phyloP scores from a whole-genome alignment of 2,329 filamentous ascomycete genomes.

The Pseudonectria buxi region DNA sequence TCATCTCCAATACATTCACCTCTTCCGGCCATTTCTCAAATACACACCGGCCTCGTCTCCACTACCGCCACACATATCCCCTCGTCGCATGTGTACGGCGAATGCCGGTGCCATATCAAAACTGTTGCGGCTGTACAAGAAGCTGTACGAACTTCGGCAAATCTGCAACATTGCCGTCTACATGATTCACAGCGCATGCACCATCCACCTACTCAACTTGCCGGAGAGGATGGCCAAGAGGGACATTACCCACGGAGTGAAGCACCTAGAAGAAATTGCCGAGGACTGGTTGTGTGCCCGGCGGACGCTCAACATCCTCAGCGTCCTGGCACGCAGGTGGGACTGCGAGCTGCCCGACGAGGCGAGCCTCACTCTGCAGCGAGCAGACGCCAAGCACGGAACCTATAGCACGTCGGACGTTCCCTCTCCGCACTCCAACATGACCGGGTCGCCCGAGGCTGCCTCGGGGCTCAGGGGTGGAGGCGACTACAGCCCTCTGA shows the following conservation, averaged over 20 bases:
- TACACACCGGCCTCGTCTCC: conserved; percentile 78
- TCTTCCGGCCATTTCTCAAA: conserved; percentile 91
- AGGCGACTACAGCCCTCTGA: conserved; percentile 30
- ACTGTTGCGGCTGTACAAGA: conserved; percentile 88
- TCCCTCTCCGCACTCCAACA: conserved; percentile 43
- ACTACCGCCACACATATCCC: conserved; percentile 79
- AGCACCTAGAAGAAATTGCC: conserved; percentile 89
- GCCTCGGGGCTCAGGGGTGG: conserved; percentile 14
- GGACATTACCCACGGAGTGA: conserved; percentile 85
- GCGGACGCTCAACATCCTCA: conserved; percentile 77
- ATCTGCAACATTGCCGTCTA: conserved; percentile 97
- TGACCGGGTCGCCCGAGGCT: conserved; percentile 25
- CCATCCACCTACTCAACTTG: conserved; percentile 86
- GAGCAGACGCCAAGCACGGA: conserved; percentile 75
- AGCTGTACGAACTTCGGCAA: conserved; percentile 81
- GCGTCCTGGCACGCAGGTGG: conserved; percentile 83
- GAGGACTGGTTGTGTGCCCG: conserved; percentile 90
- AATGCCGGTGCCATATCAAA: conserved; percentile 88
- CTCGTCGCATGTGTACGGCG: conserved; percentile 82
- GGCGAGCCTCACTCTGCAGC: conserved; percentile 65
- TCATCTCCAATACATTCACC: conserved; percentile 88
- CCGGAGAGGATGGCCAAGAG: conserved; percentile 85
- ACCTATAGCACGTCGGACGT: conserved; percentile 58
- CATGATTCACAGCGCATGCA: conserved; percentile 89
- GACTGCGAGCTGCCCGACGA: conserved; percentile 80